phyloP scores from a whole-genome alignment of 164 flowering plant species.

The Kingdonia uniflora region DNA sequence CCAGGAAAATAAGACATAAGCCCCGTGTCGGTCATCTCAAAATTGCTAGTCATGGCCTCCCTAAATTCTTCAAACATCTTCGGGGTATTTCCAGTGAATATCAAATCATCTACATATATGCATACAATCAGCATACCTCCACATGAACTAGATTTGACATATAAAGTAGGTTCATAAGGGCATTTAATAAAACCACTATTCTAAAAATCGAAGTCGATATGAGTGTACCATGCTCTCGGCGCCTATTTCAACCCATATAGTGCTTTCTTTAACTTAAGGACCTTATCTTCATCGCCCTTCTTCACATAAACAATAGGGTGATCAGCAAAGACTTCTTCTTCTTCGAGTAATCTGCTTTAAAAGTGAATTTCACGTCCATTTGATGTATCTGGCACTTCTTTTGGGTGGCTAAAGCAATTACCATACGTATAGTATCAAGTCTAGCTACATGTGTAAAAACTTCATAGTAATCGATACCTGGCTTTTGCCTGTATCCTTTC shows the following conservation, averaged over 20 bases:
- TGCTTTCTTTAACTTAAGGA: conserved; percentile 1
- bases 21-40: too few species aligned
- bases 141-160: not conserved
- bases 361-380: not conserved
- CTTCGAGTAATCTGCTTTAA: not conserved
- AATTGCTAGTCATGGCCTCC: conserved; percentile 1
- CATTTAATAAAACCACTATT: not conserved
- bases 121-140: not conserved
- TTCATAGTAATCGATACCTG: too few species aligned
- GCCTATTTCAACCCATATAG: too few species aligned
- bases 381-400: not conserved
- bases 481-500: too few species aligned
- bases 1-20: conserved; percentile 1
- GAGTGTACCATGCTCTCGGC: conserved; percentile 2
- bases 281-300: not conserved
- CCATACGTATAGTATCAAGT: not conserved
- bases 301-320: not conserved
- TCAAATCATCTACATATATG: not conserved
- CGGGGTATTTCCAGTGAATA: too few species aligned
- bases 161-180: not conserved
- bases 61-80: too few species aligned
- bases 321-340: too few species aligned
- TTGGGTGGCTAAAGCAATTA: too few species aligned
- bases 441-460: not conserved
- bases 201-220: not conserved